A percentile compares a stretch with the other conserved stretches of the same genome.
Evolutionary conservation across 768 basidiomycete genomes (phyloP).

Genomic region (Cystobasidiopsis lactophilus): DNA sequence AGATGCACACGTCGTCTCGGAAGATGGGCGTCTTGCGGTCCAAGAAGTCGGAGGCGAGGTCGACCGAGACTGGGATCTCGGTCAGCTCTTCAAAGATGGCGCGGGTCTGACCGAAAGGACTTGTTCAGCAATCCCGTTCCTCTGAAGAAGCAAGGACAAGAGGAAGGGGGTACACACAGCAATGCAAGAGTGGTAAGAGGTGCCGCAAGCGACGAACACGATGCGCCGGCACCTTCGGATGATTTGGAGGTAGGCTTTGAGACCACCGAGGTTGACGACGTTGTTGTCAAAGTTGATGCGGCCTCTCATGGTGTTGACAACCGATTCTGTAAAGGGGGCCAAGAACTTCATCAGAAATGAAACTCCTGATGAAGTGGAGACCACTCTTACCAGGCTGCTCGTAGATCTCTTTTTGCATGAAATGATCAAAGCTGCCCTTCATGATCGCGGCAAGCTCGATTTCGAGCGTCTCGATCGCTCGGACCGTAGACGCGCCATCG

Average conservation of each 20-base stretch:
- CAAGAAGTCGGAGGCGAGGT: conserved; percentile 92
- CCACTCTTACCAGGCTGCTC: conserved; percentile 35
- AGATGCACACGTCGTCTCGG: conserved; percentile 90
- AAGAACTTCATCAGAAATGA: too few relatives aligned
- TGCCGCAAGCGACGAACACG: conserved; percentile 95
- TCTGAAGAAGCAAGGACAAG: background rate
- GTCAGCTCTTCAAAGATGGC: conserved; percentile 97
- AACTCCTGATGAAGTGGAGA: too few relatives aligned
- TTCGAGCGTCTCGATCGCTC: conserved; percentile 93
- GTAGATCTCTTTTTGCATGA: conserved; percentile 99
- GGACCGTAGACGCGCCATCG: conserved; percentile 46
- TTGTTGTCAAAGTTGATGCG: conserved; percentile 93
- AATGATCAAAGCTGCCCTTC: conserved; percentile 99
- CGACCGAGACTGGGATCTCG: conserved; percentile 91
- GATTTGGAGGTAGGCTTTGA: conserved; percentile 83
- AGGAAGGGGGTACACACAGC: conserved; percentile 29
- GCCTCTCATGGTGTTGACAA: conserved; percentile 99
- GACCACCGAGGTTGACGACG: conserved; percentile 77
- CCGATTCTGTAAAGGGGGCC: conserved; percentile 48
- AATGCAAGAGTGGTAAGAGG: conserved; percentile 88
- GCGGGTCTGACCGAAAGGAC: conserved; percentile 42
- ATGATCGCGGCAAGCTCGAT: conserved; percentile 99
- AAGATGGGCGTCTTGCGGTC: conserved; percentile 99
- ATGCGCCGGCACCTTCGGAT: conserved; percentile 86
- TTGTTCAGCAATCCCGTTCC: too few relatives aligned